Evolutionary conservation across 75 land plant genomes (phyloP).

Genomic region (Azolla pinnata): DNA sequence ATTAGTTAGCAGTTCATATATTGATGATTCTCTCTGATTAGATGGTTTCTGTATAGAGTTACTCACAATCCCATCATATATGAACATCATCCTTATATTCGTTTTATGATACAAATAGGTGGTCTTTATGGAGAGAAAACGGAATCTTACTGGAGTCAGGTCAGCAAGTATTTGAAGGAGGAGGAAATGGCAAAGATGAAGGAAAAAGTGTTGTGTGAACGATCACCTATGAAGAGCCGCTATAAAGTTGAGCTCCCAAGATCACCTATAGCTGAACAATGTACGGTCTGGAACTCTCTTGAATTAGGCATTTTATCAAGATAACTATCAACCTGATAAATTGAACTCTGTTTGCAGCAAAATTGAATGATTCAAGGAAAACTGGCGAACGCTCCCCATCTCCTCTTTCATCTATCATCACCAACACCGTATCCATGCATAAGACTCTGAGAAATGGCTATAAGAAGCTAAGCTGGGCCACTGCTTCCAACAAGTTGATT

Average conservation of each 20-base stretch:
- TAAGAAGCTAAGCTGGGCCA: neutral
- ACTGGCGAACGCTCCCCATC: neutral
- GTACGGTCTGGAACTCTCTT: no score
- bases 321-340: neutral
- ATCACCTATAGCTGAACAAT: no score
- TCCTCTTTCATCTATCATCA: neutral
- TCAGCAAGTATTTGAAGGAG: slow-evolving; percentile 13
- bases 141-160: slow-evolving; percentile 20
- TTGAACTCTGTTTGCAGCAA: slow-evolving; percentile 2
- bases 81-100: no score
- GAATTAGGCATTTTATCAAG: neutral
- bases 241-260: no score
- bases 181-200: neutral
- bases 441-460: neutral
- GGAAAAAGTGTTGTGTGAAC: neutral
- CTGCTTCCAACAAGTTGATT: neutral
- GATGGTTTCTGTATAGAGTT: no score
- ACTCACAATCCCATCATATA: no score
- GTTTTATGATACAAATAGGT: no score
- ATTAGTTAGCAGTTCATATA: no score
- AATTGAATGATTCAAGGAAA: neutral
- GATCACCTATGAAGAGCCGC: no score
- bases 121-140: slow-evolving; percentile 19
- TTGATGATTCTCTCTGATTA: no score
- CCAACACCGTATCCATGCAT: neutral